Evolutionary conservation across 2,329 filamentous ascomycete genomes (phyloP).

Genomic region (Bimuria novae-zelandiae): DNA sequence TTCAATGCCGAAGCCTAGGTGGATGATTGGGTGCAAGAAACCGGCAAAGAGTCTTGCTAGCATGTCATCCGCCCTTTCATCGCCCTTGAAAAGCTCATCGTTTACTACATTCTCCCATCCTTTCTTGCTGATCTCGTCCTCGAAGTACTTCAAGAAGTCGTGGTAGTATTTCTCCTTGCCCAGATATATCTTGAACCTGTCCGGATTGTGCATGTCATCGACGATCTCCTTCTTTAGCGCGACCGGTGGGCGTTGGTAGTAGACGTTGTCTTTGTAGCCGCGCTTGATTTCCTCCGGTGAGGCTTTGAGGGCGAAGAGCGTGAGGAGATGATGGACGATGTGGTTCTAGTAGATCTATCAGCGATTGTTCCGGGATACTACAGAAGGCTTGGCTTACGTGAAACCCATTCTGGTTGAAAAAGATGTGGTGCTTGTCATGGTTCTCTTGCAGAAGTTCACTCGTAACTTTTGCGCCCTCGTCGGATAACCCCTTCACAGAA

Average conservation of each 20-base stretch:
- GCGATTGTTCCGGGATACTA: not conserved
- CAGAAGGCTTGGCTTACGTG: conserved; percentile 56
- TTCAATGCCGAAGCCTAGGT: conserved; percentile 83
- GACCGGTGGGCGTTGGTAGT: conserved; percentile 66
- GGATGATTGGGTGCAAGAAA: conserved; percentile 79
- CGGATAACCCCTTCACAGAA: conserved; percentile 51
- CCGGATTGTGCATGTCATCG: conserved; percentile 61
- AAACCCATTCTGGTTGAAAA: conserved; percentile 75
- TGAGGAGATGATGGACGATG: conserved; percentile 76
- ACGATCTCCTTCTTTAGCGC: conserved; percentile 57
- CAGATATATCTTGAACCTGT: conserved; percentile 62
- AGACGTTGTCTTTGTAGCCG: conserved; percentile 67
- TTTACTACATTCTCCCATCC: conserved; percentile 66
- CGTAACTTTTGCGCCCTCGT: conserved; percentile 64
- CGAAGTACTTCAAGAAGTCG: conserved; percentile 78
- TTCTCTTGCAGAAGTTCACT: conserved; percentile 77
- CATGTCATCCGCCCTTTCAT: conserved; percentile 69
- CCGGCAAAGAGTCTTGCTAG: conserved; percentile 70
- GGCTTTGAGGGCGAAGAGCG: conserved; percentile 76
- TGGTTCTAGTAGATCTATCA: conserved; percentile 59
- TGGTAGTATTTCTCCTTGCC: conserved; percentile 69
- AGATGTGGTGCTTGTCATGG: conserved; percentile 75
- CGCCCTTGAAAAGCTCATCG: conserved; percentile 71
- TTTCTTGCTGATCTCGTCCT: conserved; percentile 68
- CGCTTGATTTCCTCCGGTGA: conserved; percentile 61